Evolutionary conservation across 768 basidiomycete genomes (phyloP).

Genomic region (Cystoderma amianthinum): DNA sequence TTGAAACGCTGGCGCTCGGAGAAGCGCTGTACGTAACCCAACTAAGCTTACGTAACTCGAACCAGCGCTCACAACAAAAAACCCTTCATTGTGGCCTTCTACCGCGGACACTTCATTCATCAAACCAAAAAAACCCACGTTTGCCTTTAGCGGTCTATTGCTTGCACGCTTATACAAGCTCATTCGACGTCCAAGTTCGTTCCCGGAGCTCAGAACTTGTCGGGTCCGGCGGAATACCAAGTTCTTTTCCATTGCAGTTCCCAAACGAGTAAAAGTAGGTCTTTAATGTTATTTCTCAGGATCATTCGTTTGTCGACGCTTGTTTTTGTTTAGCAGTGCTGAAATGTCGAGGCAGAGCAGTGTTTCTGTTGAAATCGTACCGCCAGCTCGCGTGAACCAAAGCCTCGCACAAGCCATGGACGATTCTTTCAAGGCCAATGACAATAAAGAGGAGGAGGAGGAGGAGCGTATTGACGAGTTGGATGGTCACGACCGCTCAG

Average conservation of each 20-base stretch:
- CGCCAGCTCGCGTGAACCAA: conserved; percentile 18
- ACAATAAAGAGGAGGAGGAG: conserved; percentile 11
- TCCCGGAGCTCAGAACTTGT: background rate
- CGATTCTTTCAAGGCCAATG: conserved; percentile 20
- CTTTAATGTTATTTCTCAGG: conserved; percentile 13
- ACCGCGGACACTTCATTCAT: background rate
- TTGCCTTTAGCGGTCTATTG: background rate
- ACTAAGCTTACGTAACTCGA: background rate
- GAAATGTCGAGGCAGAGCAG: conserved; percentile 27
- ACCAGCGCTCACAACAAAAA: background rate
- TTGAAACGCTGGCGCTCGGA: background rate
- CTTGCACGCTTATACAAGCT: background rate
- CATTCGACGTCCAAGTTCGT: background rate
- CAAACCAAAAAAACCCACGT: background rate
- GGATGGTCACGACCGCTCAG: conserved; percentile 20
- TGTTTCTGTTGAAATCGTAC: conserved; percentile 27
- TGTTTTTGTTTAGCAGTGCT: conserved; percentile 12
- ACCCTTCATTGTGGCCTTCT: too few species aligned
- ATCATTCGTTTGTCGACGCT: conserved; percentile 14
- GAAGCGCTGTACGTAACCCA: background rate
- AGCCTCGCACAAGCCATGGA: conserved; percentile 24
- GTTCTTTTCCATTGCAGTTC: conserved; percentile 7
- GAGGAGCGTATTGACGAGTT: conserved; percentile 19
- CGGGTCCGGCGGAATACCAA: background rate
- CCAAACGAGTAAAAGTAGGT: conserved; percentile 13